These are phyloP conservation scores for Globisporangium nodosum DNA, from an alignment of 352 stramenopile genomes.

Conservation along the genomic window DNA sequence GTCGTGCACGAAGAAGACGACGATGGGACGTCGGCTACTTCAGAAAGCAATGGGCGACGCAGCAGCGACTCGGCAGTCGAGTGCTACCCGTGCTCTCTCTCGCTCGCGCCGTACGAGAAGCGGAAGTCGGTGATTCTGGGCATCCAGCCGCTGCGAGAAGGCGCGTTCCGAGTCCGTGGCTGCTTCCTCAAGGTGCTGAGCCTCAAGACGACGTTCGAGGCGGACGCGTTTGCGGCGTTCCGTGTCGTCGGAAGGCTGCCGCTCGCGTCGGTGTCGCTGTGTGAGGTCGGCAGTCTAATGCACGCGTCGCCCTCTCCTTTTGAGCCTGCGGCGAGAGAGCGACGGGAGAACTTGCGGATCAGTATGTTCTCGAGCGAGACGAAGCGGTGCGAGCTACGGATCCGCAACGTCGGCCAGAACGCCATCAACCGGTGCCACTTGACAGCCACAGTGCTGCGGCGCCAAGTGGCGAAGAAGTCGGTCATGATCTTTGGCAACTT, in stretches of 20 bases:
- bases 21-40: neutral
- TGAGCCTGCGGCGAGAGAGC: neutral
- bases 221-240: constrained; percentile 24
- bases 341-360: constrained; percentile 23
- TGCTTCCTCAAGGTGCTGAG: constrained; percentile 62
- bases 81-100: constrained; percentile 50
- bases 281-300: constrained; percentile 30
- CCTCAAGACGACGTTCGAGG: constrained; percentile 48
- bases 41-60: neutral
- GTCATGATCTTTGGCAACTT: constrained; percentile 46
- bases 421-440: constrained; percentile 38
- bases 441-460: constrained; percentile 25
- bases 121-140: constrained; percentile 38
- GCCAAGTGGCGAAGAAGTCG: constrained; percentile 23
- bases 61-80: constrained; percentile 25
- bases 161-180: constrained; percentile 36
- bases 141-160: constrained; percentile 39
- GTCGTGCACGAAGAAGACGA: constrained; percentile 18
- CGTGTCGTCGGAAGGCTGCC: constrained; percentile 41
- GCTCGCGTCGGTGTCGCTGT: constrained; percentile 38
- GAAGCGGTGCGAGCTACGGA: constrained; percentile 45
- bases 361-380: constrained; percentile 67
- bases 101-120: constrained; percentile 47
- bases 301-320: neutral
- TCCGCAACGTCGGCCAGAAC: constrained; percentile 42